Evolutionary conservation across 805 yeast genomes (phyloP).

Genomic region (Wickerhamomyces chambardii): DNA sequence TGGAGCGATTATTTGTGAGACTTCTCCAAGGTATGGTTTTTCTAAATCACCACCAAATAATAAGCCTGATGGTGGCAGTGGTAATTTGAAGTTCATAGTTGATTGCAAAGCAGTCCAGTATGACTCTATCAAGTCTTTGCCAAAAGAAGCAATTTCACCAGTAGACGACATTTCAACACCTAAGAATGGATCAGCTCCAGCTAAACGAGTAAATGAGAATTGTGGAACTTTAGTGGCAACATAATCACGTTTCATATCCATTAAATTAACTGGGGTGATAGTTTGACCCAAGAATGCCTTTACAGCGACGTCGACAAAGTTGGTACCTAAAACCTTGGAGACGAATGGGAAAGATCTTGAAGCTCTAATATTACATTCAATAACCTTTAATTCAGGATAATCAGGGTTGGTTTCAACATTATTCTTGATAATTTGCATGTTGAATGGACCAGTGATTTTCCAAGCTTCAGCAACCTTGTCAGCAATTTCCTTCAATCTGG

Average conservation of each 20-base stretch:
- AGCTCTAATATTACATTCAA: slow-evolving; percentile 98
- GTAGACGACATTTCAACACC: slow-evolving; percentile 99
- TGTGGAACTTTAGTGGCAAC: slow-evolving; percentile 99
- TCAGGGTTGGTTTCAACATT: slow-evolving; percentile 49
- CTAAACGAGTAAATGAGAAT: slow-evolving; percentile 95
- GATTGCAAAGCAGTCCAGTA: slow-evolving; percentile 98
- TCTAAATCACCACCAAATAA: slow-evolving; percentile 91
- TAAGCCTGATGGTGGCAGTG: slow-evolving; percentile 83
- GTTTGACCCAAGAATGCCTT: slow-evolving; percentile 68
- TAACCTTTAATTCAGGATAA: slow-evolving; percentile 74
- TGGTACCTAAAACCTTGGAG: slow-evolving; percentile 90
- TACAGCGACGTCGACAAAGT: slow-evolving; percentile 93
- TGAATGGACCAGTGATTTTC: slow-evolving; percentile 96
- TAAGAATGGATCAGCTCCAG: slow-evolving; percentile 98
- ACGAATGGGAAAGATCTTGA: slow-evolving; percentile 99
- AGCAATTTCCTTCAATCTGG: slow-evolving; percentile 77
- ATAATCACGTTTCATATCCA: slow-evolving; percentile 65
- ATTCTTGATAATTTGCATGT: slow-evolving; percentile 92
- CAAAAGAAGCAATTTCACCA: slow-evolving; percentile 98
- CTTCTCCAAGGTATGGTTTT: slow-evolving; percentile 60
- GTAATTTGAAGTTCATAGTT: slow-evolving; percentile 94
- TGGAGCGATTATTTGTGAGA: slow-evolving; percentile 59
- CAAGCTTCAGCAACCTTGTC: slow-evolving; percentile 91
- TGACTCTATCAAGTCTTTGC: slow-evolving; percentile 76
- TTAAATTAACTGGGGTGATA: slow-evolving; percentile 70